Percentiles rank a stretch among this genome's conserved stretches.
Conservation (phyloP, 106 monocot genomes). For the Gastrodia elata region DNA sequence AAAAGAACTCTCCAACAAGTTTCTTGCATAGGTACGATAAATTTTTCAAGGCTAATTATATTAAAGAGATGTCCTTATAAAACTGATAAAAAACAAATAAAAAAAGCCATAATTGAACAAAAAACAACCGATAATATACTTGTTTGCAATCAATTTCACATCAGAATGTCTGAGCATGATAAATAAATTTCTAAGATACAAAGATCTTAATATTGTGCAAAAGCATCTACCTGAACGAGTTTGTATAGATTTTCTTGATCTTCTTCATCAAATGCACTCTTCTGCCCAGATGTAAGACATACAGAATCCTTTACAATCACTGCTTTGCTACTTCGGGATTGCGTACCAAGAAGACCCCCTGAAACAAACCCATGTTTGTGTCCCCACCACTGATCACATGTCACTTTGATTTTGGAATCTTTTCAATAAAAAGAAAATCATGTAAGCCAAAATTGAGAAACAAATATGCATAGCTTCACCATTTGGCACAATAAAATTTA, state of each 20-base stretch:
- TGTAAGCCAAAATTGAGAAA: slow-evolving; percentile 1
- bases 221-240: slow-evolving; percentile 70
- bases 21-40: not conserved
- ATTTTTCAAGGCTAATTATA: not conserved
- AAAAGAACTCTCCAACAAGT: not conserved
- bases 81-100: not conserved
- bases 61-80: not conserved
- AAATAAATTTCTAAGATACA: slow-evolving; percentile 4
- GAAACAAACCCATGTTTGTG: slow-evolving; percentile 80
- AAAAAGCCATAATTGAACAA: not conserved
- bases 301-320: slow-evolving; percentile 21
- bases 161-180: too few species aligned
- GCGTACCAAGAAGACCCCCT: slow-evolving; percentile 80
- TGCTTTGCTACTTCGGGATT: slow-evolving; percentile 23
- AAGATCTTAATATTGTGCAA: not conserved
- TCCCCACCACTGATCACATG: slow-evolving; percentile 64
- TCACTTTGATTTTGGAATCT: slow-evolving; percentile 23
- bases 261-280: slow-evolving; percentile 67
- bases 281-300: slow-evolving; percentile 11
- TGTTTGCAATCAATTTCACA: too few species aligned
- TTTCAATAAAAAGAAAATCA: not conserved
- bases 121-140: not conserved
- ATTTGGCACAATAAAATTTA: slow-evolving; percentile 2
- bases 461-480: not conserved
- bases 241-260: slow-evolving; percentile 98